phyloP scores from a whole-genome alignment of 192 early-diverging fungal genomes.

The Coemansia aciculifera region DNA sequence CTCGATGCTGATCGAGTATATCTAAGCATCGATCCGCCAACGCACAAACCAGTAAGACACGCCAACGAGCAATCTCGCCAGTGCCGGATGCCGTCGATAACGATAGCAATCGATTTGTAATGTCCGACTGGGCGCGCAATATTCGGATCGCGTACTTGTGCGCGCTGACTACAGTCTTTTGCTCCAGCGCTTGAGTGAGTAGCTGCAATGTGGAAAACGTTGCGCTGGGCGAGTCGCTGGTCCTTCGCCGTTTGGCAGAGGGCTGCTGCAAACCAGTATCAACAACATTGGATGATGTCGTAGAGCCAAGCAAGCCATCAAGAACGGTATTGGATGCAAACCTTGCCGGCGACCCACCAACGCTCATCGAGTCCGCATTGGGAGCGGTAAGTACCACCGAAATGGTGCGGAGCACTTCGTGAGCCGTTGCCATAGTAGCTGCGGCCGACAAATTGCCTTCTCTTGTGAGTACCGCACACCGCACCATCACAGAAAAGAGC shows the following conservation, averaged over 20 bases:
- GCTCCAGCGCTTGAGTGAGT: constrained; percentile 15
- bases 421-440: background rate
- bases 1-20: background rate
- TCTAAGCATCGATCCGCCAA: constrained; percentile 7
- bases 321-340: constrained; percentile 27
- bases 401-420: constrained; percentile 4
- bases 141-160: constrained; percentile 22
- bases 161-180: background rate
- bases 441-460: background rate
- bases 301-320: constrained; percentile 13
- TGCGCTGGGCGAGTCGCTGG: background rate
- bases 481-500: constrained; percentile 16
- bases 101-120: background rate
- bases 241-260: background rate
- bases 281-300: background rate
- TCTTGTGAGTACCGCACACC: background rate
- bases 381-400: background rate
- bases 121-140: constrained; percentile 12
- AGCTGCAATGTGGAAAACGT: background rate
- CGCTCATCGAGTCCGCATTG: background rate
- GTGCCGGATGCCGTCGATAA: background rate
- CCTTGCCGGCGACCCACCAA: background rate
- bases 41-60: constrained; percentile 1
- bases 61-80: background rate
- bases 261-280: background rate